Percentiles rank a stretch among this genome's conserved stretches.
Conservation (phyloP, 306 rosid genomes). For the Cucurbita pepo region DNA sequence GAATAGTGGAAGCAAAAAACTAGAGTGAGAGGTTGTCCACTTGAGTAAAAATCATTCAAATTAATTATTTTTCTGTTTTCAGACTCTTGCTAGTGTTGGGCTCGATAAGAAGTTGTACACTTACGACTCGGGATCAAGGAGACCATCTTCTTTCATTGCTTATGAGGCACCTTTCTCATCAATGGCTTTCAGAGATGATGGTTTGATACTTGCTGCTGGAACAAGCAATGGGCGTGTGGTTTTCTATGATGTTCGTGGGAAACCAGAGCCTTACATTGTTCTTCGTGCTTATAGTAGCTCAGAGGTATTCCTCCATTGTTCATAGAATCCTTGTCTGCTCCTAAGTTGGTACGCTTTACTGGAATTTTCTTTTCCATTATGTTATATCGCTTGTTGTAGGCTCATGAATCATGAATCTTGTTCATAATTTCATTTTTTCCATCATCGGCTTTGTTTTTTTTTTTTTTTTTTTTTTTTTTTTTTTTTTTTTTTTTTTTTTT, state of each 20-base stretch:
- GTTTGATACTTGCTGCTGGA: slow-evolving; percentile 92
- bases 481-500: background rate
- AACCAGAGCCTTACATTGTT: slow-evolving; percentile 80
- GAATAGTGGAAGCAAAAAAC: slow-evolving; percentile 4
- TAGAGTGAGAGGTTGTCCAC: background rate
- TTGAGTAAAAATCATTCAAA: background rate
- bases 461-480: background rate
- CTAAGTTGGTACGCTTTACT: background rate
- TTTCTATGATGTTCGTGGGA: slow-evolving; percentile 91
- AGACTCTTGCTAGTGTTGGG: slow-evolving; percentile 91
- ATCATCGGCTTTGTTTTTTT: background rate
- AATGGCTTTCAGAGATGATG: slow-evolving; percentile 86
- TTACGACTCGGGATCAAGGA: slow-evolving; percentile 79
- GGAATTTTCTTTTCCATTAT: background rate
- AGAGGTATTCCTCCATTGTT: slow-evolving; percentile 19
- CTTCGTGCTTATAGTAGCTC: slow-evolving; percentile 70
- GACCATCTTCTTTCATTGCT: slow-evolving; percentile 62
- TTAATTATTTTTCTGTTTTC: slow-evolving; percentile 20
- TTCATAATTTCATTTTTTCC: background rate
- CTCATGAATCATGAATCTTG: background rate
- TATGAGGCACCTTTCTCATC: slow-evolving; percentile 91
- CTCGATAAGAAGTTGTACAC: slow-evolving; percentile 90
- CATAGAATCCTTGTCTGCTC: background rate
- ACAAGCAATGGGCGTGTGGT: slow-evolving; percentile 93
- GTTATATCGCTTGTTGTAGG: background rate